Evolutionary conservation across 2,329 filamentous ascomycete genomes (phyloP), one percentile per base, ranked within the genome.

Genomic region (Tolypocladium paradoxum): DNA sequence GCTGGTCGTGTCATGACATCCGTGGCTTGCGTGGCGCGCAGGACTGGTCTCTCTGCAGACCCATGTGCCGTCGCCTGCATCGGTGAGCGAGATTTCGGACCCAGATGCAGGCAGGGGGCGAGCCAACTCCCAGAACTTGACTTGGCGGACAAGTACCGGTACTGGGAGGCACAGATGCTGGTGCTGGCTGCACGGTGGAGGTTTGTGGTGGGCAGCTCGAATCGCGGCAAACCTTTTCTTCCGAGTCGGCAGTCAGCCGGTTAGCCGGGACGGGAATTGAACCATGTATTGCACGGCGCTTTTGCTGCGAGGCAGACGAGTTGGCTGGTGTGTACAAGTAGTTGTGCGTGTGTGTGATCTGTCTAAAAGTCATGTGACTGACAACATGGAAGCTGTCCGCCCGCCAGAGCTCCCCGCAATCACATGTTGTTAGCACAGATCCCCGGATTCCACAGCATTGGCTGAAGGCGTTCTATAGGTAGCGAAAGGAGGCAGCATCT

Each of bases 141-240:
- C n/a, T n/a, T n/a, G n/a, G n/a, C n/a, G n/a, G n/a, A n/a, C 16
- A 51, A 47, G 51, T 53, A 53, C 45, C 45, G 29, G 45, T 53
- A 49, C 51, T 49, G 43, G 22, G 29, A 31, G 37, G 36, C 20
- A 27, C 37, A 2, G 35, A 29, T 40, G 49, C n/a, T 48, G 29
- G 45, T 33, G 45, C 27, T 33, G 45, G 31, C 50, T 22, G 18
- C 7, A 12, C 12, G 40, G 50, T 48, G 50, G 43, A 52, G 43
- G 43, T 29, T 49, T 14, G 40, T 46, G 48, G 48, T 49, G 48
- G 48, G 34, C 18, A 48, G 33, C 31, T 37, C 22, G 18, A 24
- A 36, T 34, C 31, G 47, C 20, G 48, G 31, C 48, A 49, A 49
- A 37, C 22, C 37, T 49, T 49, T 49, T 49, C 29, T 49, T 8